Percentiles rank a stretch among this genome's conserved stretches.
Conservation (phyloP, 768 basidiomycete species). For the Boletus insuetus region DNA sequence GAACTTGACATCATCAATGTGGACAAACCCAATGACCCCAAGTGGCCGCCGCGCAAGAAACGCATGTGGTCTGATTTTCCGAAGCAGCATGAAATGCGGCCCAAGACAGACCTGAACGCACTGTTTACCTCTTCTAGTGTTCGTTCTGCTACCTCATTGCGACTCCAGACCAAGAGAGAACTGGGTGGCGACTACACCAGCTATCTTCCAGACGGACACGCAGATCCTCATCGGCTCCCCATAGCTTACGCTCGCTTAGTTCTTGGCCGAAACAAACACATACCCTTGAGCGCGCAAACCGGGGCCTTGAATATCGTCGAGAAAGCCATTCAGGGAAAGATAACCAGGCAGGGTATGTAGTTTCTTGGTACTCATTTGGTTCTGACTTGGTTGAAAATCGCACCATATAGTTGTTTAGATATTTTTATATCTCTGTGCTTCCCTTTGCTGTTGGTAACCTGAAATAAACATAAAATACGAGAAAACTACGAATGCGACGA, state of each 20-base stretch:
- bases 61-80: neutral
- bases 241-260: conserved; percentile 41
- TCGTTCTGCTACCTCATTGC: conserved; percentile 7
- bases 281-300: conserved; percentile 38
- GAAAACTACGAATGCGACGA: conserved; percentile 11
- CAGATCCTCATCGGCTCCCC: conserved; percentile 34
- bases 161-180: conserved; percentile 35
- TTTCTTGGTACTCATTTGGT: neutral
- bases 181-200: conserved; percentile 51
- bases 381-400: neutral
- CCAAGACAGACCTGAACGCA: conserved; percentile 19
- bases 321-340: conserved; percentile 9
- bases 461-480: conserved; percentile 33
- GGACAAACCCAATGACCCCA: neutral
- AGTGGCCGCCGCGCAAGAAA: conserved; percentile 3
- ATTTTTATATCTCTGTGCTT: neutral
- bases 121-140: conserved; percentile 14
- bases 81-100: conserved; percentile 21
- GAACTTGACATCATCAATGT: conserved; percentile 15
- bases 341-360: conserved; percentile 12
- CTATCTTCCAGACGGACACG: conserved; percentile 34
- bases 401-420: conserved; percentile 13
- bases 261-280: conserved; percentile 43
- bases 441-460: conserved; percentile 1
- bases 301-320: conserved; percentile 41